A percentile compares a stretch with the other conserved stretches of the same genome.
These are phyloP conservation scores for Coleophoma crateriformis DNA, from an alignment of 2,329 filamentous ascomycete genomes.

Conservation along the genomic window DNA sequence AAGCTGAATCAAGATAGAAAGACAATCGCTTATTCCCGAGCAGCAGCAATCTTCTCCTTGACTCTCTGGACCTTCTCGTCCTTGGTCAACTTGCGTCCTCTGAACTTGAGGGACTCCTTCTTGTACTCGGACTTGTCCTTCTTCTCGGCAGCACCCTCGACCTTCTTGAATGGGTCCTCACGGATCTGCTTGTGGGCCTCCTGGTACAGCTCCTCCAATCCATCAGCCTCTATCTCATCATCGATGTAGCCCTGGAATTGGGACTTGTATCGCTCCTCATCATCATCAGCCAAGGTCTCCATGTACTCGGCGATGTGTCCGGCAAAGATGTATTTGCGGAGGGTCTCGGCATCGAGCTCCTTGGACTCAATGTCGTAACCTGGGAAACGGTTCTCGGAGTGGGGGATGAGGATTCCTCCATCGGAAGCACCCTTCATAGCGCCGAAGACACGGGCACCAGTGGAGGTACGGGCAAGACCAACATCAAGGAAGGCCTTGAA, in stretches of 20 bases:
- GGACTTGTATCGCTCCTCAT: constrained; percentile 98
- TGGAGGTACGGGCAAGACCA: constrained; percentile 94
- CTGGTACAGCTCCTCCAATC: constrained; percentile 91
- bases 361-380: constrained; percentile 95
- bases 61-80: constrained; percentile 79
- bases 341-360: constrained; percentile 94
- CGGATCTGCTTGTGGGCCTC: constrained; percentile 97
- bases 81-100: constrained; percentile 69
- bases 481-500: constrained; percentile 99
- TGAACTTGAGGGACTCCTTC: constrained; percentile 90
- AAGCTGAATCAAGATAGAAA: constrained; percentile 6
- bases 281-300: constrained; percentile 98
- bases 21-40: constrained; percentile 42
- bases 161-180: constrained; percentile 97
- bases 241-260: constrained; percentile 99
- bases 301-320: constrained; percentile 99
- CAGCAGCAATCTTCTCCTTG: constrained; percentile 85
- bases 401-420: constrained; percentile 92
- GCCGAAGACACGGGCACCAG: constrained; percentile 97
- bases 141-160: constrained; percentile 67
- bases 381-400: constrained; percentile 99
- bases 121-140: constrained; percentile 98
- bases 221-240: constrained; percentile 92
- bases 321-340: constrained; percentile 99
- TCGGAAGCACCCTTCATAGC: constrained; percentile 99